These are phyloP conservation scores for Cyberlindnera mrakii DNA, from an alignment of 805 yeast genomes.

Conservation along the genomic window DNA sequence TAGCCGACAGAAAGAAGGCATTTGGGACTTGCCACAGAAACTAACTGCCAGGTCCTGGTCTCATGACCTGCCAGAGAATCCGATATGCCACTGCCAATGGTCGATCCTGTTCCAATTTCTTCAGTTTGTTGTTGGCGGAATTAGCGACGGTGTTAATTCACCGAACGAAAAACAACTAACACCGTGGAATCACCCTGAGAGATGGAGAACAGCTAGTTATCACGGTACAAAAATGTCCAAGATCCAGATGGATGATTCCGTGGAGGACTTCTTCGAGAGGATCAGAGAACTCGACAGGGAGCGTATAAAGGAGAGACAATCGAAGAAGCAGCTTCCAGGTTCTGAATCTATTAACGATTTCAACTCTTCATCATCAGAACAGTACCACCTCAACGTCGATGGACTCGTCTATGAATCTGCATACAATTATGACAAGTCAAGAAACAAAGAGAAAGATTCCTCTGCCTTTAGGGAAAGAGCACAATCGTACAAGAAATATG, in stretches of 20 bases:
- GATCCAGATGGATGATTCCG: conserved; percentile 6
- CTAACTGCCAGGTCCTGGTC: too few species aligned
- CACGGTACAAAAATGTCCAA: not conserved
- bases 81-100: too few species aligned
- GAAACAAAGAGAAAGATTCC: conserved; percentile 1
- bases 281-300: conserved; percentile 13
- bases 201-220: not conserved
- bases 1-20: too few species aligned
- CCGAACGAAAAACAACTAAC: not conserved
- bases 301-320: conserved; percentile 2
- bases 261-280: conserved; percentile 11
- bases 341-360: conserved; percentile 14
- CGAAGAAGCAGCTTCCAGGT: conserved; percentile 4
- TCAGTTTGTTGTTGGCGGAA: too few species aligned
- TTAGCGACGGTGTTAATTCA: too few species aligned
- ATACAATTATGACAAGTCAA: conserved; percentile 47
- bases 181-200: not conserved
- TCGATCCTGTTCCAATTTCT: too few species aligned
- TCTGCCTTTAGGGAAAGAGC: not conserved
- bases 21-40: too few species aligned
- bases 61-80: too few species aligned
- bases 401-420: conserved; percentile 53
- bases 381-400: conserved; percentile 36
- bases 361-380: conserved; percentile 32
- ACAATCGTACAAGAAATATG: conserved; percentile 7